phyloP scores from a whole-genome alignment of 192 early-diverging fungal genomes.

The Cetraspora pellucida region DNA sequence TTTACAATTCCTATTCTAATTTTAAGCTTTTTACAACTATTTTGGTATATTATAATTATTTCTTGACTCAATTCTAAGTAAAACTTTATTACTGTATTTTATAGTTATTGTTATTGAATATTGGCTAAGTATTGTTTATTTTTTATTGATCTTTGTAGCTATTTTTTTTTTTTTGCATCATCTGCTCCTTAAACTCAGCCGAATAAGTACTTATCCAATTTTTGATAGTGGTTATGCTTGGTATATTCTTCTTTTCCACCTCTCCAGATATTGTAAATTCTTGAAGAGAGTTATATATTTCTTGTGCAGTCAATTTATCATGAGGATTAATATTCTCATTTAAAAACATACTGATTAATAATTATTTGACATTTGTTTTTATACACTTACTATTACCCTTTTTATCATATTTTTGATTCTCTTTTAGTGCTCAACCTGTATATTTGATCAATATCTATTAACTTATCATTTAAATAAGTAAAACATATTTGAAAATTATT shows the following conservation, averaged over 20 bases:
- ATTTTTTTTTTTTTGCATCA: neutral
- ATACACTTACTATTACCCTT: neutral
- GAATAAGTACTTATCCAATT: neutral
- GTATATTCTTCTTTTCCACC: neutral
- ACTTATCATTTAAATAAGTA: neutral
- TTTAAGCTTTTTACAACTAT: no score
- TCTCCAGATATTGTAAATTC: neutral
- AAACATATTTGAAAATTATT: neutral
- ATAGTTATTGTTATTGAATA: no score
- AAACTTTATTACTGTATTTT: no score
- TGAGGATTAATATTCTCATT: neutral
- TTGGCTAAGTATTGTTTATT: no score
- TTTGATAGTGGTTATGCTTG: neutral
- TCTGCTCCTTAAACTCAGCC: neutral
- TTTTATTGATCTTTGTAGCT: no score
- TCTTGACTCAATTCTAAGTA: no score
- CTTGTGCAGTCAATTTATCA: neutral
- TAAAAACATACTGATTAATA: neutral
- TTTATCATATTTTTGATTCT: neutral
- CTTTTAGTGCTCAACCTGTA: neutral
- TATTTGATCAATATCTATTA: neutral
- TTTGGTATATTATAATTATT: no score
- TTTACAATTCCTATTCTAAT: no score
- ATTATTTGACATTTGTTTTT: neutral
- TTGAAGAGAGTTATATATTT: neutral